Evolutionary conservation across 352 stramenopile genomes (phyloP).

Genomic region (Saprolegnia diclina): DNA sequence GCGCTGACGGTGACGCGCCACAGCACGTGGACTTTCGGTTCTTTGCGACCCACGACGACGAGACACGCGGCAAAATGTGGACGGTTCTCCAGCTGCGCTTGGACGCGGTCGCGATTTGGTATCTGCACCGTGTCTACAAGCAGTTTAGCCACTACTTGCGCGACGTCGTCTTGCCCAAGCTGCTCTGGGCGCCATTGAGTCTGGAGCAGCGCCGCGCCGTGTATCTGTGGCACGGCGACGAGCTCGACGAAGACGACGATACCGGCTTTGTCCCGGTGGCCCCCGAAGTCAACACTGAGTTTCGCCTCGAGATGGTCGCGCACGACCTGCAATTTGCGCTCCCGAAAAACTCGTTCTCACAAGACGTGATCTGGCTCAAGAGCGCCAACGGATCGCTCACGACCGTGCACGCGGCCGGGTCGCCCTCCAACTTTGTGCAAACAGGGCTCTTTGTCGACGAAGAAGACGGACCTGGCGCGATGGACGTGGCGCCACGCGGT

Average conservation of each 20-base stretch:
- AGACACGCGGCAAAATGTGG: too few relatives aligned
- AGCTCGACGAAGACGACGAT: slow-evolving; percentile 11
- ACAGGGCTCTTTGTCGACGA: slow-evolving; percentile 69
- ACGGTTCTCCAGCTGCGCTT: slow-evolving; percentile 35
- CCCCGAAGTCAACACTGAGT: neutral
- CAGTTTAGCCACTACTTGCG: slow-evolving; percentile 72
- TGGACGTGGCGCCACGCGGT: slow-evolving; percentile 37
- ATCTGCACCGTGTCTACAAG: slow-evolving; percentile 83
- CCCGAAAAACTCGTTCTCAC: slow-evolving; percentile 70
- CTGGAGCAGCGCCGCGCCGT: slow-evolving; percentile 32
- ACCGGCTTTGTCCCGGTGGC: neutral
- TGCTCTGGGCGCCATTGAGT: slow-evolving; percentile 34
- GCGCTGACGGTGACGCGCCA: neutral
- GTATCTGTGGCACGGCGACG: slow-evolving; percentile 29
- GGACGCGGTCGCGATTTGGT: slow-evolving; percentile 74
- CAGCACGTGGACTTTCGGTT: slow-evolving; percentile 22
- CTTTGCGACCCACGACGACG: neutral
- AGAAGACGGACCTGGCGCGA: slow-evolving; percentile 28
- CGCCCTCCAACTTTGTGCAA: slow-evolving; percentile 66
- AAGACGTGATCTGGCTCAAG: slow-evolving; percentile 62
- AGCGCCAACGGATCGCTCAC: slow-evolving; percentile 70
- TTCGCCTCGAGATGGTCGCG: slow-evolving; percentile 49
- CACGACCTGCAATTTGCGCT: slow-evolving; percentile 79
- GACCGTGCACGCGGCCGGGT: slow-evolving; percentile 56
- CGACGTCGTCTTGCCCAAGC: slow-evolving; percentile 15